Conservation (phyloP, 1,284 basidiomycete species). For the Malassezia restricta region DNA sequence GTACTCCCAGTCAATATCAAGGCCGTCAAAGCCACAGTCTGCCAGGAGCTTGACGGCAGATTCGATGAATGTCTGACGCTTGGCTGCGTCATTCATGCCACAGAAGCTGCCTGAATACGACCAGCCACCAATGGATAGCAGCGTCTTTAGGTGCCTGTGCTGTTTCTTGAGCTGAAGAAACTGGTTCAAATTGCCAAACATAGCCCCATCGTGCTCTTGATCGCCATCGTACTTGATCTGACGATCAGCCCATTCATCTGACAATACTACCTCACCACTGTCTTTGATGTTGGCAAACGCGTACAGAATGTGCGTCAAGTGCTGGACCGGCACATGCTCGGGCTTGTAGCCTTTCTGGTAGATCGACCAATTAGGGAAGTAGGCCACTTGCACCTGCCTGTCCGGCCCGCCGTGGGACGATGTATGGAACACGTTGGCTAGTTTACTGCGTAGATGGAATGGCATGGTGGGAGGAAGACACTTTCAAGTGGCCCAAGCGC, state of each 20-base stretch:
- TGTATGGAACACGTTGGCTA: too few relatives aligned
- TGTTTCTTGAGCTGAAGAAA: slow-evolving; percentile 67
- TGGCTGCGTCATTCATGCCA: slow-evolving; percentile 25
- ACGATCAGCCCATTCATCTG: slow-evolving; percentile 70
- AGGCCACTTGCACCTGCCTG: background rate
- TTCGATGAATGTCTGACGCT: slow-evolving; percentile 59
- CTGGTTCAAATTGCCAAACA: slow-evolving; percentile 79
- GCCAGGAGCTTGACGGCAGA: slow-evolving; percentile 63
- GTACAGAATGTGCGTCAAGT: slow-evolving; percentile 70
- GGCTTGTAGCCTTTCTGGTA: slow-evolving; percentile 75
- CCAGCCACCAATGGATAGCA: slow-evolving; percentile 48
- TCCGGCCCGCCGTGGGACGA: background rate
- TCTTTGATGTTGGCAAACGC: slow-evolving; percentile 71
- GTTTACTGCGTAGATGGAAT: background rate
- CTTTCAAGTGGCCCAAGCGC: background rate
- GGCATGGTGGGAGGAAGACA: background rate
- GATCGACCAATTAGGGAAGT: slow-evolving; percentile 62
- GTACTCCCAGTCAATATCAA: slow-evolving; percentile 67
- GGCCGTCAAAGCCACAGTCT: slow-evolving; percentile 76
- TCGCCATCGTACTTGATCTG: slow-evolving; percentile 56
- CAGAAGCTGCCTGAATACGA: slow-evolving; percentile 44
- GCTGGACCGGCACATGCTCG: slow-evolving; percentile 55
- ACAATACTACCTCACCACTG: slow-evolving; percentile 54
- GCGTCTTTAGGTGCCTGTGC: slow-evolving; percentile 51
- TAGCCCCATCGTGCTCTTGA: slow-evolving; percentile 54